Evolutionary conservation across 2,329 filamentous ascomycete genomes (phyloP), one percentile per base, ranked within the genome.

Genomic region (Fusarium graminum): DNA sequence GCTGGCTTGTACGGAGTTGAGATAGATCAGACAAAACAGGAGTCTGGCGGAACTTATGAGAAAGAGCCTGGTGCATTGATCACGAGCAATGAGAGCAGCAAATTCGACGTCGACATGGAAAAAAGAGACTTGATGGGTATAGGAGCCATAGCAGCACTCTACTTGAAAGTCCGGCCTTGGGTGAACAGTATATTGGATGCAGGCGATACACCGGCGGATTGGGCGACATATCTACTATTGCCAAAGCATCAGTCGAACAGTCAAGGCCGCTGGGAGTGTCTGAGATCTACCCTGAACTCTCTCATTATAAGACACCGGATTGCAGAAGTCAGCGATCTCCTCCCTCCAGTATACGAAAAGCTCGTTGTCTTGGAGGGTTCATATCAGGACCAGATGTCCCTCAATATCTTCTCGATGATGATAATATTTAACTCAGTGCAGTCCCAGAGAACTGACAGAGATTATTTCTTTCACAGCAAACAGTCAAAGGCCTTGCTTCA

Each of bases 381-480:
- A 1, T 92, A 90, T 71, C 93, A 94, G 73, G 94, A 97, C 76
- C 92, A 89, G 72, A 77, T 97, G 11, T 92, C 90, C 0, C 83
- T 94, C 26, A 97, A 97, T 68, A 79, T 96, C 1, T 97, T 97
- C 73, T 86, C 92, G 1, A 91, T 95, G 78, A 88, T 92, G 74
- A 87, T 97, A 44, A 89, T 92, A 3, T 90, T 92, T 67, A 98
- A 98, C 74, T 89, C 93, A 0, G 88, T 98, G 1, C 94, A 94
- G 25, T 97, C 93, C 7, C 92, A 97, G 73, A 84, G 94, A 12
- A 88, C 86, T 0, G 94, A 94, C 70, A 82, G 86, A 54, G 94
- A 97, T 74, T 97, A 97, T 74, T 90, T 98, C 65, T 97, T 97
- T 70, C 91, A 97, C 70, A 85, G 87, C 1, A 88, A 85, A 13